Percentiles rank a stretch among this genome's conserved stretches.
phyloP scores from a whole-genome alignment of 352 stramenopile genomes.

The Pythium guiyangense region DNA sequence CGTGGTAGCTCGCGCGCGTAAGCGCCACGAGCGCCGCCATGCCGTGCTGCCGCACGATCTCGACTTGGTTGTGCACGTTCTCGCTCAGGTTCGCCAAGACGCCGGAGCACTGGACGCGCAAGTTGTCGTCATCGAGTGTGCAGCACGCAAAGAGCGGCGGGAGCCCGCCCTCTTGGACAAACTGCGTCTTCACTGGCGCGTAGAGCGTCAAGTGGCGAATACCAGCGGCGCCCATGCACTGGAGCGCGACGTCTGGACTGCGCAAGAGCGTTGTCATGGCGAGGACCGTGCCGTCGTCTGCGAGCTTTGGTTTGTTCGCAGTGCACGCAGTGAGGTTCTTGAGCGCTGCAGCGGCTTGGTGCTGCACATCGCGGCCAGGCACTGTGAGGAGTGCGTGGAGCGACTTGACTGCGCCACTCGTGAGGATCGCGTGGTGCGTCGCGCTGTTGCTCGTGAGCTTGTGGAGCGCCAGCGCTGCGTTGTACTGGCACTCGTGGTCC shows the following conservation, averaged over 20 bases:
- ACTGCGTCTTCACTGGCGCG: conserved; percentile 54
- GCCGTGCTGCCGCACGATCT: conserved; percentile 75
- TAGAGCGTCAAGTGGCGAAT: conserved; percentile 88
- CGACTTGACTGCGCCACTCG: conserved; percentile 45
- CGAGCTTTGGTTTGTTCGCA: conserved; percentile 88
- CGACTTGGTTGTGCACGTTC: conserved; percentile 88
- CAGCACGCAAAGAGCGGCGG: conserved; percentile 62
- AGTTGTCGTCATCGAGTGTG: conserved; percentile 57
- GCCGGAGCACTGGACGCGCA: conserved; percentile 88
- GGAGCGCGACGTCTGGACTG: conserved; percentile 71
- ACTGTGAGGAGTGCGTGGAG: conserved; percentile 73
- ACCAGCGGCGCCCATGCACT: conserved; percentile 84
- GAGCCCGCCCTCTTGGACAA: conserved; percentile 67
- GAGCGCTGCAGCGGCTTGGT: conserved; percentile 89
- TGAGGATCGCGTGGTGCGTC: conserved; percentile 67
- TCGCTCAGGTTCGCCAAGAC: conserved; percentile 90
- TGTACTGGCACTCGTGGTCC: conserved; percentile 90
- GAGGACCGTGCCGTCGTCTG: conserved; percentile 81
- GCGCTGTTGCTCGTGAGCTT: conserved; percentile 80
- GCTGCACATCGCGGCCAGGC: conserved; percentile 67
- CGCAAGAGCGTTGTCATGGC: conserved; percentile 82
- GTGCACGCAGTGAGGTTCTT: conserved; percentile 89
- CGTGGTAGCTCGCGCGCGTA: conserved; percentile 49
- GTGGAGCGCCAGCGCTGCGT: conserved; percentile 82
- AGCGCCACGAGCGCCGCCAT: conserved; percentile 68